These are phyloP conservation scores for Amylocystis lapponica DNA, from an alignment of 768 basidiomycete species.

Conservation along the genomic window DNA sequence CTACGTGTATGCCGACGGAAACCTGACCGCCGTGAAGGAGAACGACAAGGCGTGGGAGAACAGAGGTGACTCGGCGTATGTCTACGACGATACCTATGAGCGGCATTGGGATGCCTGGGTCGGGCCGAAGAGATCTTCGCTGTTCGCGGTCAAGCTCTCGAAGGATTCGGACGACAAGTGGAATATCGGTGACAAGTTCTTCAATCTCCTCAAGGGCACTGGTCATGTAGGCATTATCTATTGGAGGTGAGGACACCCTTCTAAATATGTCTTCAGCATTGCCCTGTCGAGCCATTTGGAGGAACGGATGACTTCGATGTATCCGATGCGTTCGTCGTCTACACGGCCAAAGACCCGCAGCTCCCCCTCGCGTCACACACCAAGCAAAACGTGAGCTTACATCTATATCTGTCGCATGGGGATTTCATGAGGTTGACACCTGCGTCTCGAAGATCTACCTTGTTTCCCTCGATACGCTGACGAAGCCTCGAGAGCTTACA, in stretches of 20 bases:
- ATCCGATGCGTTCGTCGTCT: constrained; percentile 61
- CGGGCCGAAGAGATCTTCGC: constrained; percentile 60
- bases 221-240: constrained; percentile 67
- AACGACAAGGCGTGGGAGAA: constrained; percentile 70
- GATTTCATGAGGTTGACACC: neutral
- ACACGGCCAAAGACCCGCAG: constrained; percentile 80
- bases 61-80: constrained; percentile 60
- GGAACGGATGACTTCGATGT: constrained; percentile 77
- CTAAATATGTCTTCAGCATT: constrained; percentile 40
- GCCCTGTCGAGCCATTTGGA: constrained; percentile 86
- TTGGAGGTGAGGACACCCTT: no score
- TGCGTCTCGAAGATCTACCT: constrained; percentile 64
- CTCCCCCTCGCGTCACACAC: constrained; percentile 82
- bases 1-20: constrained; percentile 70
- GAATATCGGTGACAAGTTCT: constrained; percentile 45
- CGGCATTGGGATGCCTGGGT: constrained; percentile 65
- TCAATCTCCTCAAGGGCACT: constrained; percentile 60
- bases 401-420: neutral
- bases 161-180: constrained; percentile 46
- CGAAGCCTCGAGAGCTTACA: constrained; percentile 62
- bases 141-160: constrained; percentile 63
- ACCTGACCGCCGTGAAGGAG: constrained; percentile 59
- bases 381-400: constrained; percentile 62
- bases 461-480: constrained; percentile 47
- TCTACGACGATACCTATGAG: constrained; percentile 43